These are phyloP conservation scores for Pisolithus marmoratus DNA, from an alignment of 768 basidiomycete genomes.

Conservation along the genomic window DNA sequence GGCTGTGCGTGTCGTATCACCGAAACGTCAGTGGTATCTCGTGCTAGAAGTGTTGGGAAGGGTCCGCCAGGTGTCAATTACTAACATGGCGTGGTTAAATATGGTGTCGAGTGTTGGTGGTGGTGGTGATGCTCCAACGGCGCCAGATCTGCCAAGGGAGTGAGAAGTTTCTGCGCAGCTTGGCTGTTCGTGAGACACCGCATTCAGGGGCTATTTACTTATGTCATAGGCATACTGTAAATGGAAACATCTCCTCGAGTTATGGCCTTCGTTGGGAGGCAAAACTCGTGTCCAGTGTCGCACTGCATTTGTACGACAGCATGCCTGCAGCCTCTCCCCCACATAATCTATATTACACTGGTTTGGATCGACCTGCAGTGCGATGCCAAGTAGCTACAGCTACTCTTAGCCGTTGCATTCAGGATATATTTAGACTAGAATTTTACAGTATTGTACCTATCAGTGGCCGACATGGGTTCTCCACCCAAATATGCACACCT, in stretches of 20 bases:
- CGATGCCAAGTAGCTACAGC: no score
- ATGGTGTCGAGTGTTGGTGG: not conserved
- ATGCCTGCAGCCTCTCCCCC: no score
- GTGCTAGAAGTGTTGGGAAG: no score
- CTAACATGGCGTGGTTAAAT: not conserved
- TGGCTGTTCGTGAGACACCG: not conserved
- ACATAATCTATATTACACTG: not conserved
- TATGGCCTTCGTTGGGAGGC: no score
- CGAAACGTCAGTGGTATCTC: not conserved
- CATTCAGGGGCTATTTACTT: not conserved
- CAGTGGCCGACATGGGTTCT: no score
- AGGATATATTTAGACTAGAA: no score
- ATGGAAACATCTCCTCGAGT: slow-evolving; percentile 4
- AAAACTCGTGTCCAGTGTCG: no score
- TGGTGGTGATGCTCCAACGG: not conserved
- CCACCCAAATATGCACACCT: not conserved
- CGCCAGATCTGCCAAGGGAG: no score
- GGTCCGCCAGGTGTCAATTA: not conserved
- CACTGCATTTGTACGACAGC: no score
- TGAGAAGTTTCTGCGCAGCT: no score
- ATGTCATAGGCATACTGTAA: not conserved
- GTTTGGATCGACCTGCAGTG: slow-evolving; percentile 1
- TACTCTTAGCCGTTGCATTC: no score
- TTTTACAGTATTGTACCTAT: no score
- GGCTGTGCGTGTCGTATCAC: slow-evolving; percentile 10